Percentiles rank a stretch among this genome's conserved stretches.
These are phyloP conservation scores for Tylopilus felleus DNA, from an alignment of 768 basidiomycete genomes.

Conservation along the genomic window DNA sequence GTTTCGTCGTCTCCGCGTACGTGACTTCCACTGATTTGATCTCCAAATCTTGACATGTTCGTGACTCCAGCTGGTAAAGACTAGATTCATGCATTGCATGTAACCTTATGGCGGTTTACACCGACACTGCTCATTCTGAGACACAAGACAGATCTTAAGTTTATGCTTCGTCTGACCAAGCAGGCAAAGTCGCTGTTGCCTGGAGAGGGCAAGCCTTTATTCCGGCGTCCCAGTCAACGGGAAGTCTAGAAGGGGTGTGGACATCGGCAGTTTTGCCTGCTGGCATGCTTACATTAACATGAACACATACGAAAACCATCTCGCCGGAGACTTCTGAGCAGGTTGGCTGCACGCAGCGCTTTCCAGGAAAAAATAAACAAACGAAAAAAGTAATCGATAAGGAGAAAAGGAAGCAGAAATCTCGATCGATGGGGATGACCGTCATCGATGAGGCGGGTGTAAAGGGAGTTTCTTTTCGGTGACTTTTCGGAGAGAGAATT, in stretches of 20 bases:
- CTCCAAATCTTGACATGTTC: no score
- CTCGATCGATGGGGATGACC: background rate
- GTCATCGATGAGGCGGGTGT: background rate
- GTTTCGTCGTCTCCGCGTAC: no score
- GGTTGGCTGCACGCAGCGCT: background rate
- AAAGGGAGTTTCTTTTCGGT: background rate
- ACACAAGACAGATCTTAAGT: no score
- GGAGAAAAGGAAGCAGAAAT: background rate
- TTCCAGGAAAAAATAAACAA: background rate
- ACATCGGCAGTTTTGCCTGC: no score
- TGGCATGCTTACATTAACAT: background rate
- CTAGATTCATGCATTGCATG: no score
- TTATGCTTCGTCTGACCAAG: no score
- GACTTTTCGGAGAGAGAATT: background rate
- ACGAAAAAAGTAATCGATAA: background rate
- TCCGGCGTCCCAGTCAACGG: background rate
- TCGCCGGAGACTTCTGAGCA: background rate
- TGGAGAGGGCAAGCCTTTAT: background rate
- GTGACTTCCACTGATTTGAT: no score
- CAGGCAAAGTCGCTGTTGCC: background rate
- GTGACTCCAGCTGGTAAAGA: no score
- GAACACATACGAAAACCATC: background rate
- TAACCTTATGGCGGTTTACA: no score
- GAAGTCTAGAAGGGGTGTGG: no score
- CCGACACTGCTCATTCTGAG: no score